These are phyloP conservation scores for Glycyrrhiza uralensis DNA, from an alignment of 306 rosid genomes.

Conservation along the genomic window DNA sequence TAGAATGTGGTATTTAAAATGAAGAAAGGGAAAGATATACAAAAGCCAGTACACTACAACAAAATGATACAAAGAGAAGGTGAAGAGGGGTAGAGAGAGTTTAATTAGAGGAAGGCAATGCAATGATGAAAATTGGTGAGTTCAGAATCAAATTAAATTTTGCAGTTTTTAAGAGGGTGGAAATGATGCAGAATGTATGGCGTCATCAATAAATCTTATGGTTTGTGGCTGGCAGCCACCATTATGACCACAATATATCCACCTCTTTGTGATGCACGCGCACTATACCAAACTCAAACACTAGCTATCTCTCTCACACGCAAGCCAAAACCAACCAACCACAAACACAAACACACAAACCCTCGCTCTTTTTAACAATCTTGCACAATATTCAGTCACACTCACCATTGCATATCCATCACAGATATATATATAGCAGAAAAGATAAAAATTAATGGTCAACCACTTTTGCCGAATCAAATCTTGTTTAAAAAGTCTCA, in stretches of 20 bases:
- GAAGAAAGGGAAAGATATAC: neutral
- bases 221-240: conserved; percentile 75
- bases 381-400: conserved; percentile 7
- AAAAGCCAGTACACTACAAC: neutral
- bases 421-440: neutral
- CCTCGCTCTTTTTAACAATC: neutral
- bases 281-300: conserved; percentile 81
- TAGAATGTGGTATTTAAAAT: neutral
- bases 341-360: neutral
- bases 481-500: conserved; percentile 57
- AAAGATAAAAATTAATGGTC: conserved; percentile 31
- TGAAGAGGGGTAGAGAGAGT: conserved; percentile 12
- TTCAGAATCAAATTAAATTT: conserved; percentile 36
- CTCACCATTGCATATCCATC: conserved; percentile 8
- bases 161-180: conserved; percentile 47
- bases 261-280: conserved; percentile 59
- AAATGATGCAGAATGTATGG: conserved; percentile 66
- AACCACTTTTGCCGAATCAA: conserved; percentile 44
- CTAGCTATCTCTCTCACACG: conserved; percentile 38
- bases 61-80: conserved; percentile 20
- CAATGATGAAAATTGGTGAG: conserved; percentile 62
- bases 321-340: conserved; percentile 26
- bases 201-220: conserved; percentile 73
- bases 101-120: conserved; percentile 1
- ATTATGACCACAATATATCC: conserved; percentile 64